Evolutionary conservation across 2,329 filamentous ascomycete genomes (phyloP), one percentile per base, ranked within the genome.

Genomic region (Pezicula carpinea): DNA sequence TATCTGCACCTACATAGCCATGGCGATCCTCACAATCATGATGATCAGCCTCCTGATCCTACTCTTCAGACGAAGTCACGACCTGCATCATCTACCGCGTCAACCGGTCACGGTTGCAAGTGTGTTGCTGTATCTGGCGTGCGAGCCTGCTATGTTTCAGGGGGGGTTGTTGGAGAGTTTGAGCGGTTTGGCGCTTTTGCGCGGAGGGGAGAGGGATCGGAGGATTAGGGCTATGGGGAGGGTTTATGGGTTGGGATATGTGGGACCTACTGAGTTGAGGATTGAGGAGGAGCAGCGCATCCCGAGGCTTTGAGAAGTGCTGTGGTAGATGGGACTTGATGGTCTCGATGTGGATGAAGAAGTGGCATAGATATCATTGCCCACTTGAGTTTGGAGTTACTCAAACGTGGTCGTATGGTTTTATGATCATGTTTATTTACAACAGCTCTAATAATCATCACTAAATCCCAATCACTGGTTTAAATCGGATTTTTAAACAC

Each of bases 81-180:
- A 66, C 19, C 34, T 34, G 32, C 32, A 34, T 17, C 32, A 34
- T 6, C 67, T 76, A 64, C 69, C 71, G 0, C 66, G 73, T 2
- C 71, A 75, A 15, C 74, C 72, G 17, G 69, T 70, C 18, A 73
- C 64, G 1, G 63, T 77, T 7, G 70, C 68, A 0, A 73, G 72
- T 4, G 61, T 68, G 3, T 63, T 75, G 11, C 43, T 50, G 22
- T 48, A 43, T 39, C 21, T 53, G 10, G 50, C 67, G 72, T 69
- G 53, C 73, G 73, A 34, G 64, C 71, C 19, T 62, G 58, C 43
- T 64, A 65, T 14, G 11, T 35, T 35, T 15, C 33, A 35, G 50
- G 64, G 63, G 42, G 56, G 57, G 51, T 59, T 69, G 63, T 44
- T 67, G 6, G 52, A 53, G 35, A 55, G 54, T n/a, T 50, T 69